Conservation (phyloP, 805 yeast species). For the Metschnikowia colocasiae region DNA sequence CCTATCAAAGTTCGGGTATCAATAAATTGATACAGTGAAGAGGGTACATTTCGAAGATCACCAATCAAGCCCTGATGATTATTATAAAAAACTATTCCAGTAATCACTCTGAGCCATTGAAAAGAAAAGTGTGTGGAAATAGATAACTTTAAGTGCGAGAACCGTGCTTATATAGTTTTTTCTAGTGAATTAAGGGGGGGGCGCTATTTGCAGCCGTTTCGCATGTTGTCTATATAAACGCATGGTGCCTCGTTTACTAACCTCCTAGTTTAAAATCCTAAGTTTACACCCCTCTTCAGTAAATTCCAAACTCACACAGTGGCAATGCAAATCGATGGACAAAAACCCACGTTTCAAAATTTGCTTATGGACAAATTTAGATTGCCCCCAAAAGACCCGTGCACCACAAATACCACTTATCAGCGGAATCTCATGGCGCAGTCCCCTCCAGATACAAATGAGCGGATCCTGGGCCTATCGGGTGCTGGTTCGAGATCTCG, state of each 20-base stretch:
- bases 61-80: too few species aligned
- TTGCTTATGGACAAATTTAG: neutral
- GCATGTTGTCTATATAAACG: constrained; percentile 1
- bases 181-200: neutral
- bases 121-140: too few species aligned
- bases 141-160: neutral
- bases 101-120: too few species aligned
- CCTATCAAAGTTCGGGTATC: too few species aligned
- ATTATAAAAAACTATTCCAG: too few species aligned
- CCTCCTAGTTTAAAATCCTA: too few species aligned
- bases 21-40: too few species aligned
- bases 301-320: too few species aligned
- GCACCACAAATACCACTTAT: neutral
- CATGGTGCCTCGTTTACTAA: neutral
- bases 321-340: neutral
- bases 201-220: constrained; percentile 3
- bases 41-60: too few species aligned
- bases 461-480: neutral
- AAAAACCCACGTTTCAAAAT: too few species aligned
- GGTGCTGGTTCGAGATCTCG: constrained; percentile 8
- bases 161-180: neutral
- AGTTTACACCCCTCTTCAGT: neutral
- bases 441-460: neutral
- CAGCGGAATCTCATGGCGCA: neutral
- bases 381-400: neutral